Evolutionary conservation across 441 rosid genomes (phyloP).

Genomic region (Flueggea neowawraea): DNA sequence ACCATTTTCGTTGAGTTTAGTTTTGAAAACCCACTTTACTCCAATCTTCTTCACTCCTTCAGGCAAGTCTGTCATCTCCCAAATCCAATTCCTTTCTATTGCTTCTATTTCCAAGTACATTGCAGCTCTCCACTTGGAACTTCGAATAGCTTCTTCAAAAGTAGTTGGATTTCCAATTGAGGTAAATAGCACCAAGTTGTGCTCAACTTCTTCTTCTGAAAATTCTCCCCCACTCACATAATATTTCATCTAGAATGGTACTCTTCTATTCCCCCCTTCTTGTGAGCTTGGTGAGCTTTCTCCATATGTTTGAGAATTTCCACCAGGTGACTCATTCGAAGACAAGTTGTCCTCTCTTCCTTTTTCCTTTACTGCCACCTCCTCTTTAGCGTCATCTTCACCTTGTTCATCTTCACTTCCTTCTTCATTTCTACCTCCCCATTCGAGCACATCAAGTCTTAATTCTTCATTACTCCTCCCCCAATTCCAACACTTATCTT

Average conservation of each 20-base stretch:
- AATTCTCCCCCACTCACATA: not conserved
- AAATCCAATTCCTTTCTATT: not conserved
- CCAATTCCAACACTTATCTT: not conserved
- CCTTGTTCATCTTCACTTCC: not conserved
- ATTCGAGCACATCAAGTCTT: not conserved
- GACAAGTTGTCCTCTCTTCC: no score
- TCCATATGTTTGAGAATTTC: no score
- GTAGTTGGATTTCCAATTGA: not conserved
- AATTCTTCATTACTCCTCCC: not conserved
- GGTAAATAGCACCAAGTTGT: no score
- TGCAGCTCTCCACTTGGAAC: not conserved
- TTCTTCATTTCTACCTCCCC: not conserved
- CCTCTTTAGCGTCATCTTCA: not conserved
- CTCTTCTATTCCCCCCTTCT: not conserved
- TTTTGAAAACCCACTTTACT: slow-evolving; percentile 2
- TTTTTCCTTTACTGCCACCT: no score
- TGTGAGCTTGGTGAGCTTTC: not conserved
- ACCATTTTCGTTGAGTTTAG: not conserved
- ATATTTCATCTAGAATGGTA: not conserved
- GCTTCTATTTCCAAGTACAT: not conserved
- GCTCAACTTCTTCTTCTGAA: not conserved
- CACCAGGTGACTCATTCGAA: no score
- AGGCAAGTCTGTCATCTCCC: not conserved
- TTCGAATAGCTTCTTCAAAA: not conserved
- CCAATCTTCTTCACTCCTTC: not conserved